Evolutionary conservation across 148 eudicot genomes (phyloP), one percentile per base, ranked within the genome.

Genomic region (Cornus florida): DNA sequence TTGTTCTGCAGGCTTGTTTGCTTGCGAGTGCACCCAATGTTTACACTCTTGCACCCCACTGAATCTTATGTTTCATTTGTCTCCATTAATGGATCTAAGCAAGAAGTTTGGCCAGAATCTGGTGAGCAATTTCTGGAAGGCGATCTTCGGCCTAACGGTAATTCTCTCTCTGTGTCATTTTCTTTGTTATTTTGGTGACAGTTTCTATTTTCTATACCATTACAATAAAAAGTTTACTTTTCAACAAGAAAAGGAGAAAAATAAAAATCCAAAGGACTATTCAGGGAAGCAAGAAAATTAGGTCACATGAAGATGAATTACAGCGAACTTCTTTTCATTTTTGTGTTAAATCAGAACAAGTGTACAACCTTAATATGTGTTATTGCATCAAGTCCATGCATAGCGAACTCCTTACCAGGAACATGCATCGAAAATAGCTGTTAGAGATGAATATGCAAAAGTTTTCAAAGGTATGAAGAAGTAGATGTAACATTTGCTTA

Each of bases 11-110:
- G 99, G 98, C 99, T 94, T 81, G 98, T 97, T 57, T 97, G 99
- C 84, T 91, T 97, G 89, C 88, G 98, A 28, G 92, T 94, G 83
- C 99, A 97, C 83, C 99, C 99, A 68, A 88, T 82, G 46, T 90
- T 94, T 80, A 41, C 81, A 10, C 87, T 94, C 59, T 74, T 86
- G 78, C 89, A 94, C 79, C 96, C 98, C 11, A 72, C 87, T 13
- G 94, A 90, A 76, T 80, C 97, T 57, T 87, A 78, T 78, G 93
- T 96, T 66, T 86, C 86, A 14, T 96, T 92, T 78, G 83, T 86
- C 33, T 87, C 99, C 77, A 75, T 94, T 71, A 86, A 92, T 81
- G 99, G 98, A 73, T 89, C 95, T 72, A 91, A 88, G 80, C 94
- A 88, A 77, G 94, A 96, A 77, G 62, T 91, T 79, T 87, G 82